Conservation (phyloP, 2,329 filamentous ascomycete species). For the Trichoderma asperellum region DNA sequence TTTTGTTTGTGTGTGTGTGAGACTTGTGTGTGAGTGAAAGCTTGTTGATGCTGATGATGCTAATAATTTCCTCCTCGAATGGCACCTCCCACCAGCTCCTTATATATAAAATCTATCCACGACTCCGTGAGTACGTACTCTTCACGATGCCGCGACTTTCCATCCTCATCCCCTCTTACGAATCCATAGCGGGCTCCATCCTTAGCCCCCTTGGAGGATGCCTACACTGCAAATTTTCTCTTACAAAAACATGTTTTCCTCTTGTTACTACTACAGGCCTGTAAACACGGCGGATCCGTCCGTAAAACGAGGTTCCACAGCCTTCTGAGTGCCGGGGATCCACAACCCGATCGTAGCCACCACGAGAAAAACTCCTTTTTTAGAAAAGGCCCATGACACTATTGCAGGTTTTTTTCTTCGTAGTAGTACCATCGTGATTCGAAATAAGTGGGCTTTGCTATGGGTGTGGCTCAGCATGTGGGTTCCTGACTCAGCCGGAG, state of each 20-base stretch:
- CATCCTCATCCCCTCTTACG: neutral
- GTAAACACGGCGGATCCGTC: slow-evolving; percentile 17
- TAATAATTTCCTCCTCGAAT: neutral
- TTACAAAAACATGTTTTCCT: slow-evolving; percentile 12
- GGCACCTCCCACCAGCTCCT: neutral
- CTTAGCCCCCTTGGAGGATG: neutral
- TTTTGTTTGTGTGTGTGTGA: too few relatives aligned
- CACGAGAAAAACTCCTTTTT: neutral
- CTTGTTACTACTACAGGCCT: neutral
- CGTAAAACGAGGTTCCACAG: neutral
- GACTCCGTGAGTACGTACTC: slow-evolving; percentile 21
- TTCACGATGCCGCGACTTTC: slow-evolving; percentile 28
- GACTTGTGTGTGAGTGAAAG: neutral
- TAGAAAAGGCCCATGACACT: neutral
- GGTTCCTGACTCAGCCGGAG: slow-evolving; percentile 19
- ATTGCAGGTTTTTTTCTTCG: neutral
- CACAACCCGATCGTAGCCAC: slow-evolving; percentile 28
- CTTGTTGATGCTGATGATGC: slow-evolving; percentile 9
- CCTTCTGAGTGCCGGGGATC: slow-evolving; percentile 5
- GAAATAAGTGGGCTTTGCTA: neutral
- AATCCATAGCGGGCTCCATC: too few relatives aligned
- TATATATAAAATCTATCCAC: slow-evolving; percentile 12
- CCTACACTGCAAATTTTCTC: neutral
- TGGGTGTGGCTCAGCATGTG: slow-evolving; percentile 14
- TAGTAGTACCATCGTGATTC: neutral